A percentile compares a stretch with the other conserved stretches of the same genome.
Evolutionary conservation across 2,329 filamentous ascomycete genomes (phyloP).

Genomic region (Venturia effusa): DNA sequence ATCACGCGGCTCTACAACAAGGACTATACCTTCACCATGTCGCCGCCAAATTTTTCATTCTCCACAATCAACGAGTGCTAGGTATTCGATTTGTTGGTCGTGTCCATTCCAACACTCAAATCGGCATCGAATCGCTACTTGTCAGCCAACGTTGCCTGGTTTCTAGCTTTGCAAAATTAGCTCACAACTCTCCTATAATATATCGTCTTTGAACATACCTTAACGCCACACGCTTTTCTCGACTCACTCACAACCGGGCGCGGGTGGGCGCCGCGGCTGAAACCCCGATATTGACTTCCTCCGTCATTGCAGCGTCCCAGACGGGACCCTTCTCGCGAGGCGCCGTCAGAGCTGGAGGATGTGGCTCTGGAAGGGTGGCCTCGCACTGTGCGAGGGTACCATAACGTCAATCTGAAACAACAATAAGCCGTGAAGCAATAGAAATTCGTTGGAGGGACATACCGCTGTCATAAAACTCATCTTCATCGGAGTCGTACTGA

Average conservation of each 20-base stretch:
- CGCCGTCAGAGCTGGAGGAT: slow-evolving; percentile 44
- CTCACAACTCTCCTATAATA: neutral
- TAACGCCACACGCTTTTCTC: neutral
- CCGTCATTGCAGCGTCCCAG: neutral
- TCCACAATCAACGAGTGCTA: neutral
- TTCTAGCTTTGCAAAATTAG: neutral
- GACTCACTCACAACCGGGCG: slow-evolving; percentile 11
- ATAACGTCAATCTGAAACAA: slow-evolving; percentile 67
- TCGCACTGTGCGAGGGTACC: slow-evolving; percentile 79
- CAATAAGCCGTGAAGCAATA: neutral
- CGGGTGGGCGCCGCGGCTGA: slow-evolving; percentile 21
- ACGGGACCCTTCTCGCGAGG: slow-evolving; percentile 30
- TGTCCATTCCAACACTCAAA: neutral
- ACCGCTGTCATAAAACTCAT: slow-evolving; percentile 72
- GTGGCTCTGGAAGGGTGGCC: slow-evolving; percentile 60
- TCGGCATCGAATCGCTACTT: neutral
- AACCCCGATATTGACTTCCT: slow-evolving; percentile 15
- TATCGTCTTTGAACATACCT: neutral
- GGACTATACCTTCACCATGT: neutral
- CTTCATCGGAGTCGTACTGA: slow-evolving; percentile 68
- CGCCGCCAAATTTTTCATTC: neutral
- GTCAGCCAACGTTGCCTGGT: neutral
- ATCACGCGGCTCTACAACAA: neutral
- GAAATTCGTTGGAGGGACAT: slow-evolving; percentile 9
- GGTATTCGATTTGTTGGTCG: neutral